These are phyloP conservation scores for Plectosphaerella sp. DNA, from an alignment of 2,329 filamentous ascomycete species.

Conservation along the genomic window DNA sequence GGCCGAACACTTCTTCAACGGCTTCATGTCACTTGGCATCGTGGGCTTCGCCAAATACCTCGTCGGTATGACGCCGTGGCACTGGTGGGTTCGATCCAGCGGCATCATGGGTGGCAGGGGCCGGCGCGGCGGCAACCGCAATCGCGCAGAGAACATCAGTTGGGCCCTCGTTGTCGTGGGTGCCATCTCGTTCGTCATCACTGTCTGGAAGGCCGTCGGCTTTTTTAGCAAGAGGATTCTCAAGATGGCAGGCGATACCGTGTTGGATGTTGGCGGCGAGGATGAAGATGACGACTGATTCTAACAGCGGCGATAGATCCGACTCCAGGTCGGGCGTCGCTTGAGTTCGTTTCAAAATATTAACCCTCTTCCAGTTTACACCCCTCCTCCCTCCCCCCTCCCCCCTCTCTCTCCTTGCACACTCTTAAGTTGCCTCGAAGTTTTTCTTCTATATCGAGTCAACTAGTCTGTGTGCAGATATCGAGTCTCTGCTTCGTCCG, in stretches of 20 bases:
- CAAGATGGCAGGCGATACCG: constrained; percentile 71
- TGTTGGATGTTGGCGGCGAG: constrained; percentile 72
- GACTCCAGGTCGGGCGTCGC: no score
- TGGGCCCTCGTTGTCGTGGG: constrained; percentile 78
- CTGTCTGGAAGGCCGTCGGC: constrained; percentile 77
- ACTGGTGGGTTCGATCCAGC: constrained; percentile 67
- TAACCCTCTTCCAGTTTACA: constrained; percentile 6
- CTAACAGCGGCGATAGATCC: not conserved
- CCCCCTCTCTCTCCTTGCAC: constrained; percentile 51
- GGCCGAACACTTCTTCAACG: constrained; percentile 82
- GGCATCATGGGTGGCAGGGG: constrained; percentile 48
- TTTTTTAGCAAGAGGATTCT: constrained; percentile 69
- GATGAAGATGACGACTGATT: constrained; percentile 40
- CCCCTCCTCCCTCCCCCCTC: no score
- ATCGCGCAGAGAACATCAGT: constrained; percentile 73
- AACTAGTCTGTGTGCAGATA: constrained; percentile 98
- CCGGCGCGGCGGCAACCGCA: constrained; percentile 63
- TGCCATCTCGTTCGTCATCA: constrained; percentile 75
- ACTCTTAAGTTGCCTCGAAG: constrained; percentile 94
- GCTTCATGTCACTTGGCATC: constrained; percentile 82
- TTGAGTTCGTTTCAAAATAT: not conserved
- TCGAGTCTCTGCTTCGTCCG: constrained; percentile 41
- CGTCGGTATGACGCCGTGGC: constrained; percentile 67
- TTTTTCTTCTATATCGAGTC: constrained; percentile 74
- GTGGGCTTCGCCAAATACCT: constrained; percentile 81